Evolutionary conservation across 495 filamentous ascomycete genomes (phyloP).

Genomic region (Cercophora sp.): DNA sequence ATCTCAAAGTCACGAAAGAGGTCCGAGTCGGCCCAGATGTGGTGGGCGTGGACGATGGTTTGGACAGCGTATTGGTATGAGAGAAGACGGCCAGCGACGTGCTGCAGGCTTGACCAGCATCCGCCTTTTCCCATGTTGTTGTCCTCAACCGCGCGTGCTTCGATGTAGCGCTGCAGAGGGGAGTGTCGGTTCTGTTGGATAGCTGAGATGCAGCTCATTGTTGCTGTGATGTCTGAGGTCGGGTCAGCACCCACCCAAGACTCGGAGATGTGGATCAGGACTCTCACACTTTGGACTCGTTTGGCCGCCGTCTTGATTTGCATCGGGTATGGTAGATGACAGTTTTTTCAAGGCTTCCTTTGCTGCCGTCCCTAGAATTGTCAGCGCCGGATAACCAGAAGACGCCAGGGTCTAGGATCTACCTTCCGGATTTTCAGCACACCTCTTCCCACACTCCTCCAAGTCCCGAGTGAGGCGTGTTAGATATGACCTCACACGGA

Average conservation of each 20-base stretch:
- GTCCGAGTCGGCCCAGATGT: constrained; percentile 10
- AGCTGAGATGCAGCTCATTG: constrained; percentile 3
- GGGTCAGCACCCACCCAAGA: too few species aligned
- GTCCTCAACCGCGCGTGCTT: constrained; percentile 4
- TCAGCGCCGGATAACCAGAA: too few species aligned
- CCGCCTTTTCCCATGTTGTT: constrained; percentile 9
- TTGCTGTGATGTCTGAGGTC: constrained; percentile 9
- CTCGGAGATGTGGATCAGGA: too few species aligned
- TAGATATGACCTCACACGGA: constrained; percentile 12
- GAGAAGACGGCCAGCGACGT: constrained; percentile 6
- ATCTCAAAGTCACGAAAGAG: constrained; percentile 12
- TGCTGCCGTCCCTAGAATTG: too few species aligned
- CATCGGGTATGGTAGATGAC: neutral
- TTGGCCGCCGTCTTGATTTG: neutral
- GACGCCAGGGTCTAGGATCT: too few species aligned
- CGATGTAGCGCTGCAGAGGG: constrained; percentile 8
- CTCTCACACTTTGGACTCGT: too few species aligned
- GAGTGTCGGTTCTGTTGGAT: neutral
- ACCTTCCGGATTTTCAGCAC: neutral
- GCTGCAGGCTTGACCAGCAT: constrained; percentile 10
- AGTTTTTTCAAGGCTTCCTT: constrained; percentile 1
- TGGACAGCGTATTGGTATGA: constrained; percentile 14
- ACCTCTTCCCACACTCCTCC: constrained; percentile 4
- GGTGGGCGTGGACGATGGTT: neutral
- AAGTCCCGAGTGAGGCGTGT: neutral